phyloP scores from a whole-genome alignment of 1,139 yeast species.

The Yamadazyma blattariae region DNA sequence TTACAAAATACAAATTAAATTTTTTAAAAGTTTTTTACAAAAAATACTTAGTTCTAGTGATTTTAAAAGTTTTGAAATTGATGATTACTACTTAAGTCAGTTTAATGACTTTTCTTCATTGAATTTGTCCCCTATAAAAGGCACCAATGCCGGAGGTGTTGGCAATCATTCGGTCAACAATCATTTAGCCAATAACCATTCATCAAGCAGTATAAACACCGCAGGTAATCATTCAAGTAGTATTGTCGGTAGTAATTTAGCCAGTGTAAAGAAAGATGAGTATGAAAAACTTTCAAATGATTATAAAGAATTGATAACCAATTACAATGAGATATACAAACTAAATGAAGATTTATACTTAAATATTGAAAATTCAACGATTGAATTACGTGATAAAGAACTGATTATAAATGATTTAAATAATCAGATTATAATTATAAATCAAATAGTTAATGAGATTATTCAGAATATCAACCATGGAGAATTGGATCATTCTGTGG shows the following conservation, averaged over 20 bases:
- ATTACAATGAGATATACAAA: slow-evolving; percentile 34
- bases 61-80: slow-evolving; percentile 14
- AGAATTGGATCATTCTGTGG: too few species aligned
- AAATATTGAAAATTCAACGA: slow-evolving; percentile 34
- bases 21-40: slow-evolving; percentile 42
- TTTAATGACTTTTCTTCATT: slow-evolving; percentile 16
- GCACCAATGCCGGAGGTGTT: background rate
- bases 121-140: slow-evolving; percentile 8
- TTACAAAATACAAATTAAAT: slow-evolving; percentile 41
- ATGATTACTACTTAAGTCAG: slow-evolving; percentile 21
- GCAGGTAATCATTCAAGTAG: too few species aligned
- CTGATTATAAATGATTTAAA: slow-evolving; percentile 15
- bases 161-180: too few species aligned
- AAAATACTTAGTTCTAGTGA: slow-evolving; percentile 29
- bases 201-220: too few species aligned
- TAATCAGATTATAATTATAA: slow-evolving; percentile 16
- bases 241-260: too few species aligned
- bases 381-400: slow-evolving; percentile 28
- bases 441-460: slow-evolving; percentile 21
- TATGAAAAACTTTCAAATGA: slow-evolving; percentile 2
- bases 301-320: slow-evolving; percentile 19
- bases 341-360: slow-evolving; percentile 39
- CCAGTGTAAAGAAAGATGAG: background rate
- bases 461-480: too few species aligned
- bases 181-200: too few species aligned